Conservation (phyloP, 2,329 filamentous ascomycete genomes). For the Nemania sp. region DNA sequence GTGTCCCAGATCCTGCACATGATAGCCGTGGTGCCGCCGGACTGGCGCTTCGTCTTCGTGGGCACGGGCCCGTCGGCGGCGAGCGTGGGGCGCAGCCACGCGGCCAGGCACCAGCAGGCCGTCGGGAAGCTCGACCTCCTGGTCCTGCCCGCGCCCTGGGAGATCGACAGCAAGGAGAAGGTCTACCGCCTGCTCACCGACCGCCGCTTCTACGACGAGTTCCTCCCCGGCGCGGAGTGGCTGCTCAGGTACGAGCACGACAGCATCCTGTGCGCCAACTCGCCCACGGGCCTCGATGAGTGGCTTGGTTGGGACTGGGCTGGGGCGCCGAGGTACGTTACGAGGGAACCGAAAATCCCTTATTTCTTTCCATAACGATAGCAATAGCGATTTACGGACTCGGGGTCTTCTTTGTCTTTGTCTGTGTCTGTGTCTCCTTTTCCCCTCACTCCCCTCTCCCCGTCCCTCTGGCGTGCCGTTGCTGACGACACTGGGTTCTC, state of each 20-base stretch:
- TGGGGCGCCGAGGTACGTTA: conserved; percentile 51
- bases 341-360: conserved; percentile 18
- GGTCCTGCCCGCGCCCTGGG: conserved; percentile 53
- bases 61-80: conserved; percentile 54
- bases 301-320: conserved; percentile 61
- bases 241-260: conserved; percentile 60
- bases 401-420: too few species aligned
- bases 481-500: neutral
- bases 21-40: conserved; percentile 56
- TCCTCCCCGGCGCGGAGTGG: conserved; percentile 57
- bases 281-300: conserved; percentile 54
- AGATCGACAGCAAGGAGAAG: conserved; percentile 52
- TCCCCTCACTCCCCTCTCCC: too few species aligned
- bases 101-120: conserved; percentile 53
- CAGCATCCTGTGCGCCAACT: conserved; percentile 60
- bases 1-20: conserved; percentile 57
- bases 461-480: neutral
- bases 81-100: conserved; percentile 50
- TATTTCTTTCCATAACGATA: too few species aligned
- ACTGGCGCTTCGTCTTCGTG: conserved; percentile 60
- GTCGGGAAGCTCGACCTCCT: conserved; percentile 58
- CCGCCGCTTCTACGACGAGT: conserved; percentile 56
- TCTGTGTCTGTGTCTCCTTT: neutral
- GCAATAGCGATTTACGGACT: too few species aligned
- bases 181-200: conserved; percentile 56